These are phyloP conservation scores for Sporisorium graminicola DNA, from an alignment of 1,284 basidiomycete genomes.

Conservation along the genomic window DNA sequence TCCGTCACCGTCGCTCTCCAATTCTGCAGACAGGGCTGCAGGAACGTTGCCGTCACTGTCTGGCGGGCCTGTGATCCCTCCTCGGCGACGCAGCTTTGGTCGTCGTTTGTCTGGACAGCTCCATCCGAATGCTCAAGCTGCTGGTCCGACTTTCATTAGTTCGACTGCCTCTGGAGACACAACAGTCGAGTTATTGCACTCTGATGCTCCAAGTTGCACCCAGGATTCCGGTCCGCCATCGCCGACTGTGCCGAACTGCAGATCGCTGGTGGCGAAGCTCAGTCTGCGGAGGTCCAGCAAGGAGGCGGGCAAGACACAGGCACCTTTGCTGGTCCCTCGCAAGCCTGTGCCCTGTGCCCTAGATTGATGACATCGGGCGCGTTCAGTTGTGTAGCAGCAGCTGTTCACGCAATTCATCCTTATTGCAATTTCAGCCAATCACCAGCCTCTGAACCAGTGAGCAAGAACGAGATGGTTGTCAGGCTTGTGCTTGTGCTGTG, in stretches of 20 bases:
- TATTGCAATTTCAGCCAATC: background rate
- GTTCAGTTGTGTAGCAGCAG: background rate
- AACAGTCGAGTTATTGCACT: background rate
- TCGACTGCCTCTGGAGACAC: background rate
- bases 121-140: background rate
- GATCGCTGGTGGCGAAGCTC: slow-evolving; percentile 33
- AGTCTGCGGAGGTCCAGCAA: slow-evolving; percentile 23
- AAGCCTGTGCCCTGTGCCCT: slow-evolving; percentile 10
- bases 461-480: background rate
- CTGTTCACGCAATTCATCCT: background rate
- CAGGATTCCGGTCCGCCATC: background rate
- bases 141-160: background rate
- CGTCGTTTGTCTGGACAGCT: slow-evolving; percentile 9
- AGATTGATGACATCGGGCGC: background rate
- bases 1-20: background rate
- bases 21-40: background rate
- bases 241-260: background rate
- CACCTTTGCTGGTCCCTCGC: slow-evolving; percentile 3
- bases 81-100: slow-evolving; percentile 30
- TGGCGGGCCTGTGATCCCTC: slow-evolving; percentile 24
- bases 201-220: background rate
- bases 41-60: background rate
- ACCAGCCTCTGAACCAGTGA: too few relatives aligned
- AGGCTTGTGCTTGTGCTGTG: slow-evolving; percentile 1
- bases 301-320: background rate